Base-by-base conservation (phyloP, 1,139 yeast genomes). In the Spathaspora jeffriesii region DNA sequence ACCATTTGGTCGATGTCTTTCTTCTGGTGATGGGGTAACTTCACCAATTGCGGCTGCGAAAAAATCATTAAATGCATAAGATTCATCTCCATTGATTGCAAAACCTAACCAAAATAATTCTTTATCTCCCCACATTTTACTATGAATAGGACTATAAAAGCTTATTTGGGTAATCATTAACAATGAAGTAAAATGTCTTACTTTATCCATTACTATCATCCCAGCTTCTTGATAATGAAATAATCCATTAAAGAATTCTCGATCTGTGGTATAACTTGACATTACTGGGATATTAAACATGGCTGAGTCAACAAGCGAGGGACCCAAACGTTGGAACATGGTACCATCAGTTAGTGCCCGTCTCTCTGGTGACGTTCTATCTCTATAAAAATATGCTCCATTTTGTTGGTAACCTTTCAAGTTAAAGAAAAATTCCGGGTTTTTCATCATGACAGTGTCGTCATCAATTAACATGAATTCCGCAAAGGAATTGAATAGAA, bases 91-190 rank as follows among this genome's bases (percentile, higher is more conserved):
- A 47, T 61, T 61, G 5, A 59, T 54, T 1, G 65, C 64, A 53
- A 68, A 65, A 14, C 67, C 72, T 11, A 69, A 46, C 70, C 71
- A 69, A 44, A 67, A 67, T 11, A 68, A 50, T 49, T 69, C 74
- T 47, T 68, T 68, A 51, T 68, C 74, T 9, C 72, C 72, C 50
- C 64, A 65, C 14, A 60, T 59, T 49, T 70, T 57, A 5, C 50
- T 46, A 8, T 55, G 51, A 2, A 62, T 65, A 1, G 71, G 64
- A 17, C 51, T 46, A 37, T 59, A 57, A 48, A 69, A 62, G 44
- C 64, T 62, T 43, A 69, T 53, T 52, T 67, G 69, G 15, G 63
- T 48, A 61, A 65, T 60, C 56, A 68, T 58, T 28, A 68, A 48
- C 5, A 67, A 50, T 2, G 70, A 58, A 42, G 54, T 57, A 46